Evolutionary conservation across 495 filamentous ascomycete species (phyloP).

Genomic region (Barbatosphaeria neglecta): DNA sequence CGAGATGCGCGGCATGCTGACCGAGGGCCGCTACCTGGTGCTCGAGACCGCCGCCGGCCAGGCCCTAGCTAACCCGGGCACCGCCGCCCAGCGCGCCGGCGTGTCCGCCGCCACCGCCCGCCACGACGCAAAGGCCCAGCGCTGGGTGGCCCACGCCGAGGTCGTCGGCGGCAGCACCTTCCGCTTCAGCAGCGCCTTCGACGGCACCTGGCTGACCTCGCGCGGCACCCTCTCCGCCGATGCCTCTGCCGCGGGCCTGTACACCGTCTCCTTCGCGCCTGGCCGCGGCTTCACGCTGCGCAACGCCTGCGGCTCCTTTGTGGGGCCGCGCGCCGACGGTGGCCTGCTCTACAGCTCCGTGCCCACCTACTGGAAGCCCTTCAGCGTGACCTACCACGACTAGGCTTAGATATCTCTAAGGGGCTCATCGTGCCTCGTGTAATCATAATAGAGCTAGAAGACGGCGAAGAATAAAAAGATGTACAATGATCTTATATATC

Average conservation of each 20-base stretch:
- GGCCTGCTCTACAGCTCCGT: conserved; percentile 6
- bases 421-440: too few relatives aligned
- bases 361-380: conserved; percentile 18
- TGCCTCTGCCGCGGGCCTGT: conserved; percentile 15
- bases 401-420: conserved; percentile 3
- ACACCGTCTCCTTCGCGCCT: conserved; percentile 29
- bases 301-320: conserved; percentile 17
- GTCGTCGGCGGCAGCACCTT: conserved; percentile 29
- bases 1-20: conserved; percentile 37
- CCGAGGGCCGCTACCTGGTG: conserved; percentile 53
- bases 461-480: too few relatives aligned
- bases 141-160: conserved; percentile 40
- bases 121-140: conserved; percentile 30
- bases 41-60: conserved; percentile 71
- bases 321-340: conserved; percentile 16
- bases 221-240: conserved; percentile 11
- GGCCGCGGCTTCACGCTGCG: conserved; percentile 30
- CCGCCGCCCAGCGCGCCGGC: conserved; percentile 47
- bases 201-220: conserved; percentile 30
- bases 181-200: conserved; percentile 36
- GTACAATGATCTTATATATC: too few relatives aligned
- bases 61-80: conserved; percentile 71
- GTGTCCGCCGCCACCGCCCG: conserved; percentile 18
- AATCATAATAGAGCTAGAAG: too few relatives aligned
- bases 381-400: conserved; percentile 35